These are phyloP conservation scores for Baeospora myosura DNA, from an alignment of 1,284 basidiomycete species.

Conservation along the genomic window DNA sequence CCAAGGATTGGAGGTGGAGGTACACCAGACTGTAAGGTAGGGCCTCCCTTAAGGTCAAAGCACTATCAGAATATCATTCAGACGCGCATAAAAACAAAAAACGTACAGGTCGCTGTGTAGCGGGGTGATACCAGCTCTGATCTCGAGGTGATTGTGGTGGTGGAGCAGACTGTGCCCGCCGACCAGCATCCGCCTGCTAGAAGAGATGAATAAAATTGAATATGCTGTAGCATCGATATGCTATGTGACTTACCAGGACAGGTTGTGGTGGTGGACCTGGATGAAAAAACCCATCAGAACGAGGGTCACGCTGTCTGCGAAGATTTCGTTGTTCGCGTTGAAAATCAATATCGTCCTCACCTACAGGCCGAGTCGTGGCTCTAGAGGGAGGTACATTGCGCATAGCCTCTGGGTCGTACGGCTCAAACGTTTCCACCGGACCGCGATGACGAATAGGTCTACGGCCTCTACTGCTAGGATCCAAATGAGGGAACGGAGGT, in stretches of 20 bases:
- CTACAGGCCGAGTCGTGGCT: neutral
- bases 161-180: neutral
- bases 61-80: neutral
- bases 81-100: neutral
- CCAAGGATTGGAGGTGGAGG: neutral
- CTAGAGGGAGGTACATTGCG: neutral
- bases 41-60: neutral
- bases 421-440: too few relatives aligned
- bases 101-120: neutral
- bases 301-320: neutral
- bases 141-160: neutral
- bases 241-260: too few relatives aligned
- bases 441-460: too few relatives aligned
- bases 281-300: neutral
- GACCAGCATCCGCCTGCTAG: neutral
- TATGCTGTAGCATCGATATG: too few relatives aligned
- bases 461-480: too few relatives aligned
- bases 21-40: neutral
- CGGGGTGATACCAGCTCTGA: slow-evolving; percentile 2
- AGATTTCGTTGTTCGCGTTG: neutral
- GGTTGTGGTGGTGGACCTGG: too few relatives aligned
- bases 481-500: slow-evolving; percentile 1
- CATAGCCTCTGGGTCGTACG: too few relatives aligned
- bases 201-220: neutral
- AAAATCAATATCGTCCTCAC: slow-evolving; percentile 1